A percentile compares a stretch with the other conserved stretches of the same genome.
phyloP scores from a whole-genome alignment of 2,329 filamentous ascomycete species.

The Alternaria rosae region DNA sequence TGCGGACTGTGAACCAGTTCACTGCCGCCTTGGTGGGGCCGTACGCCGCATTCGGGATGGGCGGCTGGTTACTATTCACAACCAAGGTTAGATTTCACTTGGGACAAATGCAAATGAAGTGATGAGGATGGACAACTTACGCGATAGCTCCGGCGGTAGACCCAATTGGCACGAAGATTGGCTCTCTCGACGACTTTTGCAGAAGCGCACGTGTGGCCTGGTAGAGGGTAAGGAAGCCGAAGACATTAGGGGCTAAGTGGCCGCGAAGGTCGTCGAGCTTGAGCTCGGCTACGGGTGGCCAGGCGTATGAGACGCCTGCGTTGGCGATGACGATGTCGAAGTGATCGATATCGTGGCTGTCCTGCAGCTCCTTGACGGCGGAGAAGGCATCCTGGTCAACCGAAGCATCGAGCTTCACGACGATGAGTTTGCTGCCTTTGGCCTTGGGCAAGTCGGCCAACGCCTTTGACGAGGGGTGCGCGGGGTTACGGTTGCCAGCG shows the following conservation, averaged over 20 bases:
- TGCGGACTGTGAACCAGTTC: constrained; percentile 9
- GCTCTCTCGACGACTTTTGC: constrained; percentile 9
- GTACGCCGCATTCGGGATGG: constrained; percentile 15
- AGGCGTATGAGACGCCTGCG: neutral
- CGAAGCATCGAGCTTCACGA: constrained; percentile 17
- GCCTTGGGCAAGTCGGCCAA: constrained; percentile 32
- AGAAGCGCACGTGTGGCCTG: constrained; percentile 20
- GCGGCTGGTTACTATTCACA: constrained; percentile 11
- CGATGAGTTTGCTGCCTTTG: constrained; percentile 4
- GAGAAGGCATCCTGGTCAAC: neutral
- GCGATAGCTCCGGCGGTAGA: constrained; percentile 8
- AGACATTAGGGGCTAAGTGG: constrained; percentile 19
- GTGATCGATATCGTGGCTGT: neutral
- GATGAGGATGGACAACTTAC: constrained; percentile 1
- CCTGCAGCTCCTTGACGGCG: neutral
- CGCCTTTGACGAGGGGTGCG: constrained; percentile 26
- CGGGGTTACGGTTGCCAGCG: constrained; percentile 47
- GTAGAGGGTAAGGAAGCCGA: constrained; percentile 15
- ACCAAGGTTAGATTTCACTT: no score
- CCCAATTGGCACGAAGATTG: constrained; percentile 16
- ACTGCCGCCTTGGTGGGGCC: constrained; percentile 13
- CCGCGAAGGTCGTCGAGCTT: neutral
- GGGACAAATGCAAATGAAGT: neutral
- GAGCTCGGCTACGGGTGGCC: constrained; percentile 1
- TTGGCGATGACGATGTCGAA: constrained; percentile 1